Base-by-base conservation (phyloP, 257 asterid genomes). In the Plectranthus barbatus region DNA sequence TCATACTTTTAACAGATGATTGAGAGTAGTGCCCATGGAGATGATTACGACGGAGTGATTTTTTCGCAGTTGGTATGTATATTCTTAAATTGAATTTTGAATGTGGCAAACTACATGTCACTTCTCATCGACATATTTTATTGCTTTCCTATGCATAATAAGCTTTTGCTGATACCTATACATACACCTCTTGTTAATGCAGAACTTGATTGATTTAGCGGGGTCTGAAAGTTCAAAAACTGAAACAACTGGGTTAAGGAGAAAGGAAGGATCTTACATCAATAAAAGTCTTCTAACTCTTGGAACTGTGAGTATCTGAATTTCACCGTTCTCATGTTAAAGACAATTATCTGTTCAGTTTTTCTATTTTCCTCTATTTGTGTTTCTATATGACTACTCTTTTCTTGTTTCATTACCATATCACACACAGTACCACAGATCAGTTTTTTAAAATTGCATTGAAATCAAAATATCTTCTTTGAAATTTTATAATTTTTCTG, bases 191-290 rank as follows among this genome's bases (percentile, higher is more conserved):
- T 21, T 69, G 37, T 66, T 56, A 42, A 29, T 80, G 71, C 67
- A 93, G 99, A 93, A 90, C 78, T 82, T 93, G 71, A 93, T 93
- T 76, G 99, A 93, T 71, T 75, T 93, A 68, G 99, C 99, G 67
- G 99, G 99, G 39, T 93, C 97, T 73, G 99, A 93, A 79, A 90
- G 99, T 78, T 90, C 99, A 20, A 93, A 92, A 74, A 86, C 97
- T 70, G 97, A 92, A 86, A 88, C 98, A 36, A 92, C 95, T 2
- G 97, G 98, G 53, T 42, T 92, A 74, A 81, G 97, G 77, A 80
- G 96, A 79, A 93, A 93, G 80, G 99, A 93, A 82, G 97, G 99
- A 76, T 90, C 99, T 31, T 93, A 93, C 78, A 93, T 93, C 71
- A 93, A 93, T 72, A 93, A 93, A 79, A 93, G 99, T 79, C 95